Conservation (phyloP, 2,329 filamentous ascomycete species). For the Magnaporthiopsis incrustans region DNA sequence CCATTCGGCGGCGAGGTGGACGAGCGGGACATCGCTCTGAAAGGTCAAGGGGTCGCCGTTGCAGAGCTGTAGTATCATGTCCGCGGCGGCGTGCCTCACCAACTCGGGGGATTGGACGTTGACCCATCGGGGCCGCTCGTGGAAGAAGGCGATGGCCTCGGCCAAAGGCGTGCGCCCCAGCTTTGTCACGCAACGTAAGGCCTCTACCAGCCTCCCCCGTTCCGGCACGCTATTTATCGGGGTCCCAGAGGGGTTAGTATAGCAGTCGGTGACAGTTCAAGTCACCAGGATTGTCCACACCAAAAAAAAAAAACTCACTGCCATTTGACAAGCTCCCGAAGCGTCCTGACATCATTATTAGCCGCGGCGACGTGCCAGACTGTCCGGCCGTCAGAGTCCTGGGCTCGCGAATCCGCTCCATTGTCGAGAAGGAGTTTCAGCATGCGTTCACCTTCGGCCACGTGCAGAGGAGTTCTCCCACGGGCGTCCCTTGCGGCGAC, state of each 20-base stretch:
- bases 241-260: not conserved
- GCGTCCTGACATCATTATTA: not conserved
- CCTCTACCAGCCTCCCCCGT: not conserved
- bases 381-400: conserved; percentile 1
- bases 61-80: not conserved
- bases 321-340: not conserved
- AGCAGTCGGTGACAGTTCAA: not conserved
- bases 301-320: not conserved
- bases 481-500: not conserved
- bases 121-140: not conserved
- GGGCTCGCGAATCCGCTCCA: not conserved
- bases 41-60: not conserved
- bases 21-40: not conserved
- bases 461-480: conserved; percentile 3
- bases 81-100: not conserved
- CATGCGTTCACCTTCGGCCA: not conserved
- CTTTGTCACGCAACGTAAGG: not conserved
- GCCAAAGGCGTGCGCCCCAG: conserved; percentile 1
- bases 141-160: not conserved
- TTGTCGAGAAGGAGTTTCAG: not conserved
- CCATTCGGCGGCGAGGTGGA: not conserved
- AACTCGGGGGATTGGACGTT: not conserved
- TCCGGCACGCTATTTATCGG: not conserved
- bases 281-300: not conserved
- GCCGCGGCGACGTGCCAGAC: conserved; percentile 3